Evolutionary conservation across 169 alveolate species (phyloP), one percentile per base, ranked within the genome.

Genomic region (Besnoitia besnoiti): DNA sequence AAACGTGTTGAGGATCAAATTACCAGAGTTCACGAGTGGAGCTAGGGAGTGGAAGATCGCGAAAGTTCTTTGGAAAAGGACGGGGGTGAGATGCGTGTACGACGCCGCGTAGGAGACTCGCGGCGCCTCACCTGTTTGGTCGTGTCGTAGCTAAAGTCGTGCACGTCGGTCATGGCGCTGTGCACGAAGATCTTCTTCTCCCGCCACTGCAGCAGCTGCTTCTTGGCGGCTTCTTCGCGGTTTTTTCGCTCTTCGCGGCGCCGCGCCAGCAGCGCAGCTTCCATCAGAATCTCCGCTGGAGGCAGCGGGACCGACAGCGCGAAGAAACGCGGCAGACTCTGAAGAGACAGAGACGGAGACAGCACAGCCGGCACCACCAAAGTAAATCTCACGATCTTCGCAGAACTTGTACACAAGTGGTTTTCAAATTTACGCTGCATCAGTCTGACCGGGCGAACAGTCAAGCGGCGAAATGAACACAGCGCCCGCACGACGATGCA

Each of bases 251-350:
- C 44, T 30, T n/a, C 10, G 19, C 80, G 39, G 14, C 44, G 39
- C 80, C 80, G n/a, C 80, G 46, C 80, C n/a, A 67, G 80, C 80
- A 67, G 19, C 40, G 80, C 80, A 19, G 80, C 80, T 16, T 30
- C 80, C 80, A 67, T 35, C 80, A 67, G 44, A 24, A 67, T 24
- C 19, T n/a, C 80, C 40, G 80, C 42, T n/a, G 46, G 80, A 30
- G 80, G 46, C 39, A 33, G 80, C 44, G 42, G 80, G 0, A 21
- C 39, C 80, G 39, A 1, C 39, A 67, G 8, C 3, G 46, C 14
- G 10, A 67, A 67, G 80, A 67, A 67, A 16, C 39, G 40, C 40
- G 42, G 80, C 12, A 67, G 46, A n/a, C 80, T 67, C 80, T 67
- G 80, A 16, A 30, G 62, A 50, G 30, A 50, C 30, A 19, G 62